phyloP scores from a whole-genome alignment of 805 yeast genomes.

The Candida railenensis region DNA sequence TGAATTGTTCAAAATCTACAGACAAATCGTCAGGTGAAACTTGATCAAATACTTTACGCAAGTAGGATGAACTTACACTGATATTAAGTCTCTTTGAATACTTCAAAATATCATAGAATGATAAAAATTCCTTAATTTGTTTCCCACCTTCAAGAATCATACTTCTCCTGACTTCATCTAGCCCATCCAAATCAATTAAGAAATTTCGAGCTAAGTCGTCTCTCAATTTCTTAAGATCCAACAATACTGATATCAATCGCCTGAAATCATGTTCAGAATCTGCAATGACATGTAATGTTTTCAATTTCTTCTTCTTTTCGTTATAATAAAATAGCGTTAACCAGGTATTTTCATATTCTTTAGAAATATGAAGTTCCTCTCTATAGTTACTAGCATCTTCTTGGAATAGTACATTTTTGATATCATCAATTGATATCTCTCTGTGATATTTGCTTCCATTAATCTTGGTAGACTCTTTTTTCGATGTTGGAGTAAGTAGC shows the following conservation, averaged over 20 bases:
- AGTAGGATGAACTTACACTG: conserved; percentile 55
- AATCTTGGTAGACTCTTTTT: conserved; percentile 22
- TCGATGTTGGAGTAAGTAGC: conserved; percentile 24
- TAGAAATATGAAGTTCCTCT: conserved; percentile 76
- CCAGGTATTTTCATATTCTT: conserved; percentile 71
- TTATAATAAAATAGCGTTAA: conserved; percentile 72
- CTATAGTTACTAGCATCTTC: conserved; percentile 80
- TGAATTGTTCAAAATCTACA: conserved; percentile 72
- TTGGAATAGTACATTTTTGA: conserved; percentile 59
- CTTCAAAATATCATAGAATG: conserved; percentile 66
- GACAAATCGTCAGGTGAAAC: conserved; percentile 40
- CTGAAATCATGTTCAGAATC: conserved; percentile 57
- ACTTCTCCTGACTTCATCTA: conserved; percentile 26
- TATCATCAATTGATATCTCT: conserved; percentile 54
- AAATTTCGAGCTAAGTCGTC: conserved; percentile 63
- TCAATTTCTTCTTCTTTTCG: conserved; percentile 58
- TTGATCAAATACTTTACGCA: conserved; percentile 49
- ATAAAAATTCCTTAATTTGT: conserved; percentile 31
- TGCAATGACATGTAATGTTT: conserved; percentile 79
- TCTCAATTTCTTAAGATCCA: conserved; percentile 61
- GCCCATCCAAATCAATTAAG: conserved; percentile 37
- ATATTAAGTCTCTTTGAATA: conserved; percentile 70
- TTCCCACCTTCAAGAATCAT: conserved; percentile 21
- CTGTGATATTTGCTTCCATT: neutral
- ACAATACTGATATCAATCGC: conserved; percentile 54